Evolutionary conservation across 1,284 basidiomycete genomes (phyloP).

Genomic region (Apiotrichum porosum): DNA sequence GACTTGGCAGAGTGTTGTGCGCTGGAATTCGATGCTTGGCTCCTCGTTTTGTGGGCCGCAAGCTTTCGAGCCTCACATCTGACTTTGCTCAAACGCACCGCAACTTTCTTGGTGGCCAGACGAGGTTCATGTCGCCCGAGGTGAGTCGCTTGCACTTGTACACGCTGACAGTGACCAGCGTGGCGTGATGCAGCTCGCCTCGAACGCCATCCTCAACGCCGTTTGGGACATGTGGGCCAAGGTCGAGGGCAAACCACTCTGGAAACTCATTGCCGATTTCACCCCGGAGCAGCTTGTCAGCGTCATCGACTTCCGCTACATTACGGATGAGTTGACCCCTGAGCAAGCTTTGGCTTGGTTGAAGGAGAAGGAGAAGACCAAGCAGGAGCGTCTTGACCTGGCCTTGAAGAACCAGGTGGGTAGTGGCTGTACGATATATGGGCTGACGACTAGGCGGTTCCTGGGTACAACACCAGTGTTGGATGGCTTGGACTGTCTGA

Average conservation of each 20-base stretch:
- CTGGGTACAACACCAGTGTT: conserved; percentile 68
- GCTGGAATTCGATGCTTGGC: conserved; percentile 22
- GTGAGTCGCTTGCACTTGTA: conserved; percentile 68
- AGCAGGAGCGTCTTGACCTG: conserved; percentile 65
- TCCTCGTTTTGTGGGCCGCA: conserved; percentile 23
- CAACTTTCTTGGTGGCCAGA: conserved; percentile 24
- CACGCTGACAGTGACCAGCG: conserved; percentile 53
- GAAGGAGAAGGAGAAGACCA: conserved; percentile 65
- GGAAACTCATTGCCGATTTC: conserved; percentile 53
- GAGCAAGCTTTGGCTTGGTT: conserved; percentile 79
- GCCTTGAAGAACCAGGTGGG: conserved; percentile 50
- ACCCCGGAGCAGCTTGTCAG: conserved; percentile 72
- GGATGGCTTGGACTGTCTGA: conserved; percentile 78
- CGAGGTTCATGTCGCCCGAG: conserved; percentile 43
- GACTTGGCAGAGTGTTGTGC: conserved; percentile 22
- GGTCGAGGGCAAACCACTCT: conserved; percentile 51
- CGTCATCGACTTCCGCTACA: conserved; percentile 78
- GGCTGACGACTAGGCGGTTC: conserved; percentile 15
- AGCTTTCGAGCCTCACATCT: conserved; percentile 16
- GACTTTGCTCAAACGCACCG: conserved; percentile 24
- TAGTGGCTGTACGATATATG: not conserved
- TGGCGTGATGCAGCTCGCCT: conserved; percentile 53
- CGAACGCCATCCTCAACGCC: conserved; percentile 51
- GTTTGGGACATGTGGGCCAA: conserved; percentile 52
- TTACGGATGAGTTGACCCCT: conserved; percentile 81